These are phyloP conservation scores for Lachnellula subtilissima DNA, from an alignment of 2,329 filamentous ascomycete species.

Conservation along the genomic window DNA sequence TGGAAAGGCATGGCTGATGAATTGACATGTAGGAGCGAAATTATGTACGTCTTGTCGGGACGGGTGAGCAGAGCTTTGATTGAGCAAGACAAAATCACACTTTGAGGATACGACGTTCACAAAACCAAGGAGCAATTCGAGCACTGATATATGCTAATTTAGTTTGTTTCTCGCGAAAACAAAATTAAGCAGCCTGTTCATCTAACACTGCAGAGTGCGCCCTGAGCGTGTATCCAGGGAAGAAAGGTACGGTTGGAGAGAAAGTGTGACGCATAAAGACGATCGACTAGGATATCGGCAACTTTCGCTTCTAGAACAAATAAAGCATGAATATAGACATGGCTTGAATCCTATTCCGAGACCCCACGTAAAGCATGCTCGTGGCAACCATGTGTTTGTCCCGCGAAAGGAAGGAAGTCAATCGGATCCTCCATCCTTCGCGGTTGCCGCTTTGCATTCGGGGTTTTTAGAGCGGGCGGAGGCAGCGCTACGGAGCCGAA, in stretches of 20 bases:
- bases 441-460: background rate
- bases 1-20: constrained; percentile 9
- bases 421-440: background rate
- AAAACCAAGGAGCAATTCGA: constrained; percentile 19
- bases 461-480: background rate
- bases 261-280: background rate
- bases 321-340: background rate
- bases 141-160: constrained; percentile 7
- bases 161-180: background rate
- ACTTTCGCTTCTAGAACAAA: background rate
- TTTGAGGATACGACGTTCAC: constrained; percentile 22
- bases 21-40: constrained; percentile 19
- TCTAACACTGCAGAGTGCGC: background rate
- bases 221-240: background rate
- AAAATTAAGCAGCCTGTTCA: background rate
- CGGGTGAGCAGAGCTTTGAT: constrained; percentile 17
- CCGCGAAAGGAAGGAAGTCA: background rate
- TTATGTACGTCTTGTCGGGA: constrained; percentile 18
- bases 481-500: background rate
- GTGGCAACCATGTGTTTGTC: background rate
- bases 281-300: background rate
- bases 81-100: constrained; percentile 15
- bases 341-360: background rate
- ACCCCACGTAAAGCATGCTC: background rate
- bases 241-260: background rate